A percentile compares a stretch with the other conserved stretches of the same genome.
Conservation (phyloP, 169 alveolate genomes). For the Fabrea salina region DNA sequence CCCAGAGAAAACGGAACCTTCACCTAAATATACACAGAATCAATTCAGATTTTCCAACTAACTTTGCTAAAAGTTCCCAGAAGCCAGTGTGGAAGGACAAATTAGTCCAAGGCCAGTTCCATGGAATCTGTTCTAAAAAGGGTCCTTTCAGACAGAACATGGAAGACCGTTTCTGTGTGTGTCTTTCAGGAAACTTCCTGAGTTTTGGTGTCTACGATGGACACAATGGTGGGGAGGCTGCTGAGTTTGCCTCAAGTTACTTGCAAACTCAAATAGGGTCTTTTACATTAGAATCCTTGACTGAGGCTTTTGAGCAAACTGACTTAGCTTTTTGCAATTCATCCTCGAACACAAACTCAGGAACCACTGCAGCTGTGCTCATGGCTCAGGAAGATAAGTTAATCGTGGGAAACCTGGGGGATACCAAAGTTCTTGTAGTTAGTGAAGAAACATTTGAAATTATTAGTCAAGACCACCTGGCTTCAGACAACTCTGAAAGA, state of each 20-base stretch:
- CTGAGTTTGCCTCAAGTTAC: background rate
- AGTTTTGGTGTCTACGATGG: constrained; percentile 26
- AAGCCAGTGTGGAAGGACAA: background rate
- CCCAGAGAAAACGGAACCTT: too few species aligned
- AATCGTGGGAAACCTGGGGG: constrained; percentile 17
- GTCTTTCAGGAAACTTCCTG: background rate
- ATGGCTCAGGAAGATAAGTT: background rate
- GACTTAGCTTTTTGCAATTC: constrained; percentile 15
- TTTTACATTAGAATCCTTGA: background rate
- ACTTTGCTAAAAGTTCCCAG: too few species aligned
- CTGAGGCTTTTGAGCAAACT: constrained; percentile 2
- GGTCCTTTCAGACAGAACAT: constrained; percentile 4
- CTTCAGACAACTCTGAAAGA: background rate
- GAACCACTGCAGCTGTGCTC: constrained; percentile 22
- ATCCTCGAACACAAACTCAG: background rate
- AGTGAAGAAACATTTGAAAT: background rate
- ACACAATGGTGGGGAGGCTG: background rate
- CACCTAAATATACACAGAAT: too few species aligned
- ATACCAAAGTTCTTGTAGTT: background rate
- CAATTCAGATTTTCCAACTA: too few species aligned
- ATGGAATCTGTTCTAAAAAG: constrained; percentile 4
- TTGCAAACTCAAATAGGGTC: background rate
- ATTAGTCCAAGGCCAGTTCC: background rate
- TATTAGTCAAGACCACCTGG: background rate
- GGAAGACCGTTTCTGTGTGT: constrained; percentile 5